Conservation (phyloP, 1,284 basidiomycete genomes). For the Vanrija sp. region DNA sequence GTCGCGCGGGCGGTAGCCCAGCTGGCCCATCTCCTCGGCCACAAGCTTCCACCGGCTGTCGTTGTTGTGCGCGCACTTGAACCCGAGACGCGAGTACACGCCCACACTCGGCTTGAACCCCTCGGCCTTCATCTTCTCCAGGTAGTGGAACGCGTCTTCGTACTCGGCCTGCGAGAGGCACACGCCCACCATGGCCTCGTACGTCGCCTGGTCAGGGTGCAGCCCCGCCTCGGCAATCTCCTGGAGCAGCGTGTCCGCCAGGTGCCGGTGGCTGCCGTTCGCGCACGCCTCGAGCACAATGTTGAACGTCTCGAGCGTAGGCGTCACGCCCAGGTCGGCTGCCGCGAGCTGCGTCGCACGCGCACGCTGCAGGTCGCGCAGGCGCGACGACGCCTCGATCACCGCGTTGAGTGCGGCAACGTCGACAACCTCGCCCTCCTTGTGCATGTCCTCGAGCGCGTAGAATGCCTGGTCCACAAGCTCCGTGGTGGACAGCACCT, state of each 20-base stretch:
- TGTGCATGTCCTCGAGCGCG: constrained; percentile 60
- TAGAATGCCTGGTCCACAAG: constrained; percentile 64
- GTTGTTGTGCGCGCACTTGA: constrained; percentile 56
- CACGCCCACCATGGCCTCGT: constrained; percentile 63
- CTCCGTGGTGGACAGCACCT: constrained; percentile 55
- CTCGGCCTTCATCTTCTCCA: constrained; percentile 76
- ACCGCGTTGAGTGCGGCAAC: constrained; percentile 62
- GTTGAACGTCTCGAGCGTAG: constrained; percentile 67
- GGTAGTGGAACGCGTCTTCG: constrained; percentile 80
- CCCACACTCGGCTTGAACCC: constrained; percentile 55
- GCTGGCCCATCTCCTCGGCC: constrained; percentile 64
- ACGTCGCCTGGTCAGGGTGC: constrained; percentile 59
- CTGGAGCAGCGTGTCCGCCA: constrained; percentile 38
- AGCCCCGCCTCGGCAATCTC: constrained; percentile 45
- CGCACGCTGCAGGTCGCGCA: constrained; percentile 69
- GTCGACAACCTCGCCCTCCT: constrained; percentile 57
- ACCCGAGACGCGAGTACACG: constrained; percentile 63
- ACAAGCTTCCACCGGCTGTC: constrained; percentile 67
- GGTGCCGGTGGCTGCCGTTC: constrained; percentile 22
- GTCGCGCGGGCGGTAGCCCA: constrained; percentile 47
- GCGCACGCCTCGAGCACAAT: constrained; percentile 64
- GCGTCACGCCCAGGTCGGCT: constrained; percentile 56
- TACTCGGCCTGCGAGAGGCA: constrained; percentile 67
- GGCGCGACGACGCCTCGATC: constrained; percentile 60
- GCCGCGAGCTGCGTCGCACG: constrained; percentile 69